Base-by-base conservation (phyloP, 441 rosid species). In the Gossypium trilobum region DNA sequence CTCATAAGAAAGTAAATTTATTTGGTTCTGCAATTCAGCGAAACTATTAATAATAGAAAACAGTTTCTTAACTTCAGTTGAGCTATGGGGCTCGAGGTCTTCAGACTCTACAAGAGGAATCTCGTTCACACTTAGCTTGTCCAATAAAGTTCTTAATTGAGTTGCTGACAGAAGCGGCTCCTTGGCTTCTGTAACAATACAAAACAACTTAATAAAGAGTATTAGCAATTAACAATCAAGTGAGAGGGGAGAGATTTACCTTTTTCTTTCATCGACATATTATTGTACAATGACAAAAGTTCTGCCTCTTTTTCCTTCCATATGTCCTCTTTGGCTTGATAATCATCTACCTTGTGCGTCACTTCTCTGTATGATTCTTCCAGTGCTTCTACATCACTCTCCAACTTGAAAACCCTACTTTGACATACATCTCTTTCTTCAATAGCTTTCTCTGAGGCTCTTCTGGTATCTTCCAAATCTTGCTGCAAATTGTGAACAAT, bases 401-500 rank as follows among this genome's bases (percentile, higher is more conserved):
- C 95, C 80, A 84, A 83, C 80, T 77, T 77, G 73, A 78, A 82
- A 85, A 87, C 85, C 82, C 74, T 82, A 36, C 74, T 73, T 81
- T 84, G 86, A 75, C 81, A 74, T n/a, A 71, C 57, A 73, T 79
- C 87, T 75, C 87, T 87, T 73, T 90, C 97, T 77, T 82, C 84
- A 62, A 77, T 70, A 72, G 79, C 81, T 60, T 78, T 80, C 80
- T 76, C 83, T 44, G 82, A 79, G 78, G 80, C 56, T 48, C 27
- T 78, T 55, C 68, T 77, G 25, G 74, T 71, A 72, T 84, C 88
- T 42, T 72, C 74, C 82, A 93, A 75, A 75, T 85, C 84, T 65
- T 76, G 80, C 81, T 89, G 88, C 87, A 91, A 82, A 61, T 89
- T 87, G 74, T 79, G 82, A 69, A 91, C 86, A 17, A 72, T 69